Percentiles rank a stretch among this genome's conserved stretches.
Evolutionary conservation across 2,329 filamentous ascomycete species (phyloP).

Genomic region (Colletotrichum gigasporum): DNA sequence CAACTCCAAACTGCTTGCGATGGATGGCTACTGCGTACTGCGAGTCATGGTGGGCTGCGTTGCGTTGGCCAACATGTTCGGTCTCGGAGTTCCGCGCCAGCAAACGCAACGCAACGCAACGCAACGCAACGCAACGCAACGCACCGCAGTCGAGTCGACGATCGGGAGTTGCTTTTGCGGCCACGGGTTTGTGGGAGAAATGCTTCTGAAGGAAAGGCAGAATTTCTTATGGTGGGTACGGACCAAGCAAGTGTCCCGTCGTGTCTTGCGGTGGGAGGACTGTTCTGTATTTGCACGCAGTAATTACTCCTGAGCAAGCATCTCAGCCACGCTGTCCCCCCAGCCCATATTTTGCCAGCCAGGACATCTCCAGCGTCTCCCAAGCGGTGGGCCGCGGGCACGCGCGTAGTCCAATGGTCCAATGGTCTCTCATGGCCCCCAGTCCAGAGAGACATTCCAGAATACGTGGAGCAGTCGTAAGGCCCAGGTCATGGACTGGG

Average conservation of each 20-base stretch:
- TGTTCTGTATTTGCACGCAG: not conserved
- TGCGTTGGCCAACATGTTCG: too few relatives aligned
- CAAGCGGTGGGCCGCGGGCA: conserved; percentile 11
- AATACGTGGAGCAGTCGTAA: conserved; percentile 25
- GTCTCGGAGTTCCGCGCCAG: too few relatives aligned
- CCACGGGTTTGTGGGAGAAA: not conserved
- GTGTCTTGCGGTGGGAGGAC: not conserved
- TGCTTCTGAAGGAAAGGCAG: not conserved
- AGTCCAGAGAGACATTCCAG: conserved; percentile 11
- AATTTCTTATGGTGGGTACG: not conserved
- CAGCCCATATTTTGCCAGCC: not conserved
- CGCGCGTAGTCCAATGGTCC: not conserved
- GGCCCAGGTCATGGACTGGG: conserved; percentile 8
- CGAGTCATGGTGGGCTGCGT: conserved; percentile 23
- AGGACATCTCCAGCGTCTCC: not conserved
- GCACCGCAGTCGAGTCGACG: not conserved
- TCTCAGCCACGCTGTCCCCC: conserved; percentile 21
- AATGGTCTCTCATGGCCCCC: too few relatives aligned
- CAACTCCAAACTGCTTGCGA: conserved; percentile 5
- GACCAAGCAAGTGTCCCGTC: not conserved
- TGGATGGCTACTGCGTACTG: not conserved
- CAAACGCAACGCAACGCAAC: too few relatives aligned
- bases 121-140: too few relatives aligned
- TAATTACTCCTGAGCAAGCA: conserved; percentile 12
- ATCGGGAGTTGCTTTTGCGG: conserved; percentile 9